A percentile compares a stretch with the other conserved stretches of the same genome.
phyloP scores from a whole-genome alignment of 2,329 filamentous ascomycete species.

The Fusarium haematococcum region DNA sequence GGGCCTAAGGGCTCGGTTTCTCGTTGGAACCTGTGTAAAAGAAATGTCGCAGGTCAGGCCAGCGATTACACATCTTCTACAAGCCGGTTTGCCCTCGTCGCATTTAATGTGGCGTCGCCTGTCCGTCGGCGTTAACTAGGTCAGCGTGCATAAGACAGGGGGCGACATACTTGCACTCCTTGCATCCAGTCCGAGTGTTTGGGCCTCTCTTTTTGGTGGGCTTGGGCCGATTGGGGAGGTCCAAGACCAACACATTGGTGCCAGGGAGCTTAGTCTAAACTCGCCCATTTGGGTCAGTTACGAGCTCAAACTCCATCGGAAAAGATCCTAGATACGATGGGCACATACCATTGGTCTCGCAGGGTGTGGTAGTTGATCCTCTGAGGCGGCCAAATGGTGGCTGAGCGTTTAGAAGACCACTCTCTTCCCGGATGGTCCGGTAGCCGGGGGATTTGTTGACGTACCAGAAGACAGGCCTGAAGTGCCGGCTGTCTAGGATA shows the following conservation, averaged over 20 bases:
- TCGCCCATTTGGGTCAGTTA: background rate
- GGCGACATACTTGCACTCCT: slow-evolving; percentile 37
- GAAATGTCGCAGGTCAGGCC: slow-evolving; percentile 28
- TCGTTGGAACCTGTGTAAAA: slow-evolving; percentile 6
- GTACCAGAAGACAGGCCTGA: background rate
- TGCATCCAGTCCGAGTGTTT: slow-evolving; percentile 38
- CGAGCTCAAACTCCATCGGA: background rate
- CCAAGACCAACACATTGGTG: slow-evolving; percentile 21
- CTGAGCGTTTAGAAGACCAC: background rate
- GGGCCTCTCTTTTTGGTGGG: slow-evolving; percentile 28
- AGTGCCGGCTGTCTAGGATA: background rate
- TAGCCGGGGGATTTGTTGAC: background rate
- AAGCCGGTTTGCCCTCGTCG: slow-evolving; percentile 37
- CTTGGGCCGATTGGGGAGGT: slow-evolving; percentile 12
- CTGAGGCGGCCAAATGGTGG: background rate
- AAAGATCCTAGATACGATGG: background rate
- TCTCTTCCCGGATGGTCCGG: background rate
- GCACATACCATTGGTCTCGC: background rate
- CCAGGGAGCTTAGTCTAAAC: slow-evolving; percentile 25
- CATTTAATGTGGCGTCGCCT: slow-evolving; percentile 43
- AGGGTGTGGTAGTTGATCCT: background rate
- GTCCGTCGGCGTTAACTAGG: background rate
- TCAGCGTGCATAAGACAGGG: background rate
- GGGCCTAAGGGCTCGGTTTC: background rate
- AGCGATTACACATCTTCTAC: slow-evolving; percentile 25